Evolutionary conservation across 139 green algal genomes (phyloP), one percentile per base, ranked within the genome.

Genomic region (Volvox africanus): DNA sequence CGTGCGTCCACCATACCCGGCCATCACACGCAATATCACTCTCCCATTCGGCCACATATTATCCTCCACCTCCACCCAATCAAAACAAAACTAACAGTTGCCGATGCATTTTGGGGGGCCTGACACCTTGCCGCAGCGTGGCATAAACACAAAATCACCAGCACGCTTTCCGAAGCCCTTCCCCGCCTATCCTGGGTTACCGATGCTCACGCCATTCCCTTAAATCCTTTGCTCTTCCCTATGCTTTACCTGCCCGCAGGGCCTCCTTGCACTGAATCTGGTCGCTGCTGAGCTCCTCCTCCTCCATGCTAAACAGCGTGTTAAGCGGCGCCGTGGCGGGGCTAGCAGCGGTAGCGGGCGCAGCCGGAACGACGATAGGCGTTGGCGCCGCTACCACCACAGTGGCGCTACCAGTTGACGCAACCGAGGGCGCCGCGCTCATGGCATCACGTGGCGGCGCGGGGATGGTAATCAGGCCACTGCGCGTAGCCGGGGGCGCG

Each of bases 241-340:
- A 16, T 12, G n/a, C 24, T 68, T 11, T n/a, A 92, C 81, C 86
- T 55, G 76, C 87, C 13, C 87, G 87, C 61, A 91, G 87, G 50
- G 87, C 91, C 24, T 93, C 91, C 92, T 88, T 94, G 93, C 96
- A 98, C 90, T 96, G 93, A 65, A 96, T 88, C 75, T 96, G 93
- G 80, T 98, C 96, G 2, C 89, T 80, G 22, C 78, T 93, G 87
- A 96, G 94, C 50, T 98, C 96, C 1, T 98, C 97, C 77, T 98
- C 96, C 77, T 98, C 96, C 88, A 97, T 95, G 84, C 91, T 96
- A 36, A 97, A 88, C 50, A 97, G 65, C 71, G 92, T 92, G 78
- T 86, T 90, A 32, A 84, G 36, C 18, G 24, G 36, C 78, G 18
- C 18, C 0, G 78, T 50, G 32, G 32, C 13, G 26, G 0, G 21